Base-by-base conservation (phyloP, 176 grass and related monocot species). In the Triticum urartu region DNA sequence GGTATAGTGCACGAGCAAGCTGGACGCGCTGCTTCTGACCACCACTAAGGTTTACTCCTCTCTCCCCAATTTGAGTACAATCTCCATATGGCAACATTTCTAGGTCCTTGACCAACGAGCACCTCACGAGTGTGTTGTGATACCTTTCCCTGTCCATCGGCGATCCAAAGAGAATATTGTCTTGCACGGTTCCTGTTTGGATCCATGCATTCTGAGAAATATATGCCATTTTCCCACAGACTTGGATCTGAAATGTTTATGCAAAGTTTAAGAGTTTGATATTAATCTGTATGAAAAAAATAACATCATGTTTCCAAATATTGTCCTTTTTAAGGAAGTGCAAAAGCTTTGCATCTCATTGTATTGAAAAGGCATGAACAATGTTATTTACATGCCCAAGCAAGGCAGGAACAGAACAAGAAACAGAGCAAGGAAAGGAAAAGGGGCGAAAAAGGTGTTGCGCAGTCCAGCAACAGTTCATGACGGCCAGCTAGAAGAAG, bases 1-100 rank as follows among this genome's bases (percentile, higher is more conserved):
- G 90, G 80, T 99, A 99, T 34, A 99, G 77, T 59, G 97, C 94
- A 85, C 97, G 93, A 79, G 97, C 97, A 79, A 96, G 87, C 84
- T 99, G 97, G 77, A 96, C 76, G 9, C 97, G 88, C 72, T 99
- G 97, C 83, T 99, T 99, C 89, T 99, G 97, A n/a, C 97, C 97
- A n/a, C 97, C 97, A 64, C 97, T 99, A 33, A 99, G 92, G 90
- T 96, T 99, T 81, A 96, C 39, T 9, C 97, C 97, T 90, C 97
- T 92, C 83, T 99, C 97, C 9, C 97, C 94, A 67, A 99, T 99
- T 91, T 96, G 81, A 71, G 97, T 99, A 72, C 60, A 36, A 9
- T 99, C 94, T 59, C 94, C 92, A 36, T 87, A 91, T 39, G 92
- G 97, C 24, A 99, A 63, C 84, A 92, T 90, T 87, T 90, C 79